These are phyloP conservation scores for Rhododendron vialii DNA, from an alignment of 148 eudicot species.

Conservation along the genomic window DNA sequence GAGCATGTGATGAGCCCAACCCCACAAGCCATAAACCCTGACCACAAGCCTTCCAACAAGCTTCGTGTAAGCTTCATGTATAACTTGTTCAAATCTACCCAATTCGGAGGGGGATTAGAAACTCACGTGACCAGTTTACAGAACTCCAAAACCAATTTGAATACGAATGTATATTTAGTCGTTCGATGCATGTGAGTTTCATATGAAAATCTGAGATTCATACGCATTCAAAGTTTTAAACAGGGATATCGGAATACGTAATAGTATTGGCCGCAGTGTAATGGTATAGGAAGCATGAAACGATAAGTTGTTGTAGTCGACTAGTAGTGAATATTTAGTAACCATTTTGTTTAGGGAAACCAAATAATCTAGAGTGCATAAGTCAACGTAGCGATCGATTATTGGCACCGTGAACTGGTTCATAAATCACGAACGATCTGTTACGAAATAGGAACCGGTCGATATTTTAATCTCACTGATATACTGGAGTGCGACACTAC, in stretches of 20 bases:
- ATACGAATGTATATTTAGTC: background rate
- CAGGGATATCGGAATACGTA: background rate
- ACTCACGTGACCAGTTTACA: background rate
- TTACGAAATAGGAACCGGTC: background rate
- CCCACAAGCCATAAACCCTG: background rate
- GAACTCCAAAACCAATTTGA: background rate
- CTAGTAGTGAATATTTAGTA: background rate
- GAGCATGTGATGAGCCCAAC: background rate
- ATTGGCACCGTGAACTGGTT: background rate
- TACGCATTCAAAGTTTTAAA: background rate
- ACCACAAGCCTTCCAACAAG: background rate
- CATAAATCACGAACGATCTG: background rate
- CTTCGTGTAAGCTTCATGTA: background rate
- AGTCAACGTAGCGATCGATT: background rate
- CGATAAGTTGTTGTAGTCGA: background rate
- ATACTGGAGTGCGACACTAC: too few species aligned
- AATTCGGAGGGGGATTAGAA: background rate
- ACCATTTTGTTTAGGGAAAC: background rate
- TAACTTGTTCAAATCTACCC: background rate
- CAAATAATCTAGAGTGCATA: too few species aligned
- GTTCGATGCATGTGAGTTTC: background rate
- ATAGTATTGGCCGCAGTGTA: background rate
- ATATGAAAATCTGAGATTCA: background rate
- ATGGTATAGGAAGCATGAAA: background rate
- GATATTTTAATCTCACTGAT: too few species aligned